A percentile compares a stretch with the other conserved stretches of the same genome.
Evolutionary conservation across 495 filamentous ascomycete species (phyloP).

Genomic region (Neurospora pannonica): DNA sequence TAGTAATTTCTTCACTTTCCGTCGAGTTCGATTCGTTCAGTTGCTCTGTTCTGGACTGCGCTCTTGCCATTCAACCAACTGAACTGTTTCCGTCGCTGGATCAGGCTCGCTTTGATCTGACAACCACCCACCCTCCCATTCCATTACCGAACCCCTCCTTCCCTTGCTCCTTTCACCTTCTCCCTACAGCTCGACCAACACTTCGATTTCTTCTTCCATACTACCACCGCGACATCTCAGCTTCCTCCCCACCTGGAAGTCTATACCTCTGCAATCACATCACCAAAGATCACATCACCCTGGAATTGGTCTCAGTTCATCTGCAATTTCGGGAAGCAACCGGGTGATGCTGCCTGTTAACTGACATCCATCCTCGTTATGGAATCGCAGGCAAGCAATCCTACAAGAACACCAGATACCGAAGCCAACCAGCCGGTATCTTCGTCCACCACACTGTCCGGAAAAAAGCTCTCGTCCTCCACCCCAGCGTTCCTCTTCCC

Average conservation of each 20-base stretch:
- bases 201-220: not conserved
- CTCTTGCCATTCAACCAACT: not conserved
- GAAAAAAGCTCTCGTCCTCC: constrained; percentile 19
- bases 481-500: constrained; percentile 40
- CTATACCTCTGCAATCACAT: not conserved
- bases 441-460: not conserved
- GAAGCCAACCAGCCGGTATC: constrained; percentile 1
- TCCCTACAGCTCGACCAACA: not conserved
- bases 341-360: not conserved
- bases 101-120: not conserved
- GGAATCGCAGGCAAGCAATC: constrained; percentile 28
- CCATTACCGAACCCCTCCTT: not conserved
- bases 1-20: not conserved
- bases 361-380: constrained; percentile 26
- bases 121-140: not conserved
- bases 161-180: not conserved
- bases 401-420: not conserved
- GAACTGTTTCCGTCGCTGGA: not conserved
- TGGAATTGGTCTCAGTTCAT: not conserved
- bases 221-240: not conserved
- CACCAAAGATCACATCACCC: not conserved
- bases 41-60: not conserved
- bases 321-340: not conserved
- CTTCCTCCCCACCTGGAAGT: not conserved
- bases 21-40: not conserved